These are phyloP conservation scores for Starmerella kuoi DNA, from an alignment of 805 yeast species.

Conservation along the genomic window DNA sequence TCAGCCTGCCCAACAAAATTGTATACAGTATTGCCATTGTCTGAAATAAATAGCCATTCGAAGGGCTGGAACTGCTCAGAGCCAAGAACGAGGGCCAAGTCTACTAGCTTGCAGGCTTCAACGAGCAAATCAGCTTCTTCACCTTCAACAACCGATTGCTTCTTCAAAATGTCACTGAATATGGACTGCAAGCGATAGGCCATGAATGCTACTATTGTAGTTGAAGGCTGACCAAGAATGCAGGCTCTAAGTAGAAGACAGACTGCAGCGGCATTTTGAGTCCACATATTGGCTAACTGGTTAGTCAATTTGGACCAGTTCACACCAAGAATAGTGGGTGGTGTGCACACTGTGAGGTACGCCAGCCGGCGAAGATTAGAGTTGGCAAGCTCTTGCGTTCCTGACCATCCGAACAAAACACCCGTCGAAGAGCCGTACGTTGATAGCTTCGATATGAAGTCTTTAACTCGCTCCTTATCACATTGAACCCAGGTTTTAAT, in stretches of 20 bases:
- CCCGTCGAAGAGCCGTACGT: constrained; percentile 39
- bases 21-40: constrained; percentile 47
- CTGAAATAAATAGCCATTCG: constrained; percentile 79
- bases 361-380: constrained; percentile 49
- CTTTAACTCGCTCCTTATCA: constrained; percentile 50
- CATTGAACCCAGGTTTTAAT: constrained; percentile 50
- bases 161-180: constrained; percentile 33
- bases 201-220: constrained; percentile 30
- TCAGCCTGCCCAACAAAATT: constrained; percentile 1
- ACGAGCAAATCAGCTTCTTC: constrained; percentile 13
- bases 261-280: constrained; percentile 40
- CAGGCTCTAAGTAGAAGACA: constrained; percentile 54
- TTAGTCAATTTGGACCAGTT: constrained; percentile 18
- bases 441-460: constrained; percentile 36
- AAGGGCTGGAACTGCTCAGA: constrained; percentile 64
- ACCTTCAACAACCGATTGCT: constrained; percentile 14
- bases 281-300: constrained; percentile 22
- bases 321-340: constrained; percentile 26
- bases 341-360: constrained; percentile 50
- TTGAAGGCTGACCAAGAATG: constrained; percentile 30
- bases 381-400: constrained; percentile 50
- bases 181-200: constrained; percentile 47
- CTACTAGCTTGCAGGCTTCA: constrained; percentile 62
- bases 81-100: constrained; percentile 52
- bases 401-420: constrained; percentile 56